phyloP scores from a whole-genome alignment of 2,329 filamentous ascomycete genomes.

The Curvularia eragrostidis region DNA sequence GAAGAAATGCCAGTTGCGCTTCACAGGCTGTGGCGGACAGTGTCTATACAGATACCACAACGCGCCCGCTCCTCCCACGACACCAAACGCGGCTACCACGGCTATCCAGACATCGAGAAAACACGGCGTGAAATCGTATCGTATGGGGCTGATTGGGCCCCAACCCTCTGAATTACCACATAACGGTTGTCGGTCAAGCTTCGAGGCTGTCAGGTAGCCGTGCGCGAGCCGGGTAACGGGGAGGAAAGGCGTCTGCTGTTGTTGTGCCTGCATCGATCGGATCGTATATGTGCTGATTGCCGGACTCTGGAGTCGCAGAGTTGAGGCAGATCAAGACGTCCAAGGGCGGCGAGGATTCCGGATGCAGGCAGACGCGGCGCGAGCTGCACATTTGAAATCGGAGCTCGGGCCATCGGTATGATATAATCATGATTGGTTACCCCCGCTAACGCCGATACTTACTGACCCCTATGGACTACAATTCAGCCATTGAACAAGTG shows the following conservation, averaged over 20 bases:
- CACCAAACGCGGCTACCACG: conserved; percentile 76
- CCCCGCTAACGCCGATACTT: conserved; percentile 16
- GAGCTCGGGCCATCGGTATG: conserved; percentile 19
- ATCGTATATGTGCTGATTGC: conserved; percentile 23
- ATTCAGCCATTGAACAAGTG: background rate
- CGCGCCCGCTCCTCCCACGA: conserved; percentile 77
- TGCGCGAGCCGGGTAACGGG: conserved; percentile 33
- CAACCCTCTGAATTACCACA: conserved; percentile 92
- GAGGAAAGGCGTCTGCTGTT: conserved; percentile 48
- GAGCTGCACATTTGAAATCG: conserved; percentile 16
- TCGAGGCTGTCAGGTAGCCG: conserved; percentile 63
- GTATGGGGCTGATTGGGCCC: conserved; percentile 85
- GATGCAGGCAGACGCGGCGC: conserved; percentile 10
- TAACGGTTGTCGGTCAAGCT: conserved; percentile 67
- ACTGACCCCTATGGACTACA: background rate
- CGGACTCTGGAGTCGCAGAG: conserved; percentile 35
- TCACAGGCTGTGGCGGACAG: conserved; percentile 69
- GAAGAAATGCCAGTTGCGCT: conserved; percentile 93
- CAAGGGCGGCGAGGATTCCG: conserved; percentile 18
- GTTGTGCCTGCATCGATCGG: conserved; percentile 48
- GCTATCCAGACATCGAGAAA: conserved; percentile 93
- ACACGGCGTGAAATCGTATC: conserved; percentile 96
- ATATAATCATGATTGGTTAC: conserved; percentile 19
- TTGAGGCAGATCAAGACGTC: conserved; percentile 22
- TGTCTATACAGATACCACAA: conserved; percentile 79